Percentiles rank a stretch among this genome's conserved stretches.
Conservation (phyloP, 306 rosid species). For the Biancaea sappan region DNA sequence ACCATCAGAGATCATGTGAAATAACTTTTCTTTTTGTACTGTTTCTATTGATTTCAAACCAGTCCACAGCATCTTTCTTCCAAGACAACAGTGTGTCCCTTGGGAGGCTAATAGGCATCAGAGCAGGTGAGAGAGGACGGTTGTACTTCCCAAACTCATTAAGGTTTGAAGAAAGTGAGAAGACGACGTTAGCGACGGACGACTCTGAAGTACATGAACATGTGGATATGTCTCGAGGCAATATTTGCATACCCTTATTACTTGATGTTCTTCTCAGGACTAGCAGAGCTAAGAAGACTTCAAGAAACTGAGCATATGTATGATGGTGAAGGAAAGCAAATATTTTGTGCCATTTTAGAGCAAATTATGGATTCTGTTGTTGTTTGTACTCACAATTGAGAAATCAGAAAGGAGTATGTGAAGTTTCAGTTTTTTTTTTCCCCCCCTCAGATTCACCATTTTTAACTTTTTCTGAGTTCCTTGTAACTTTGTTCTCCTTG, state of each 20-base stretch:
- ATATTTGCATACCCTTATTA: constrained; percentile 55
- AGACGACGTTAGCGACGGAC: constrained; percentile 26
- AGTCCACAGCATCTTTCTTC: constrained; percentile 87
- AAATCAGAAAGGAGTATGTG: too few relatives aligned
- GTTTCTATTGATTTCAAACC: too few relatives aligned
- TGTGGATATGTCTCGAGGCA: constrained; percentile 38
- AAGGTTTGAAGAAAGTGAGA: constrained; percentile 39
- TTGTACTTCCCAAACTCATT: constrained; percentile 46
- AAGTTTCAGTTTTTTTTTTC: constrained; percentile 27
- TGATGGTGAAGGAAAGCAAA: not conserved
- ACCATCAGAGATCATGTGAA: constrained; percentile 6
- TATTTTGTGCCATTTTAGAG: not conserved
- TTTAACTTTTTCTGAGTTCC: not conserved
- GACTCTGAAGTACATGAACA: constrained; percentile 33
- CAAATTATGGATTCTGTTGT: constrained; percentile 10
- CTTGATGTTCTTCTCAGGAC: constrained; percentile 49
- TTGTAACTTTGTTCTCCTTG: constrained; percentile 22
- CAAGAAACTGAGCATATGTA: constrained; percentile 36
- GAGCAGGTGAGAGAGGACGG: constrained; percentile 50
- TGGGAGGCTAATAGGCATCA: constrained; percentile 69
- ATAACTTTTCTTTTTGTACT: not conserved
- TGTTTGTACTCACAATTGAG: constrained; percentile 19
- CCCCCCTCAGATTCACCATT: not conserved
- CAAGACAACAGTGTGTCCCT: constrained; percentile 74
- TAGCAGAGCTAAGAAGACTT: constrained; percentile 48